Evolutionary conservation across 2,329 filamentous ascomycete genomes (phyloP), one percentile per base, ranked within the genome.

Genomic region (Botryotinia narcissicola): DNA sequence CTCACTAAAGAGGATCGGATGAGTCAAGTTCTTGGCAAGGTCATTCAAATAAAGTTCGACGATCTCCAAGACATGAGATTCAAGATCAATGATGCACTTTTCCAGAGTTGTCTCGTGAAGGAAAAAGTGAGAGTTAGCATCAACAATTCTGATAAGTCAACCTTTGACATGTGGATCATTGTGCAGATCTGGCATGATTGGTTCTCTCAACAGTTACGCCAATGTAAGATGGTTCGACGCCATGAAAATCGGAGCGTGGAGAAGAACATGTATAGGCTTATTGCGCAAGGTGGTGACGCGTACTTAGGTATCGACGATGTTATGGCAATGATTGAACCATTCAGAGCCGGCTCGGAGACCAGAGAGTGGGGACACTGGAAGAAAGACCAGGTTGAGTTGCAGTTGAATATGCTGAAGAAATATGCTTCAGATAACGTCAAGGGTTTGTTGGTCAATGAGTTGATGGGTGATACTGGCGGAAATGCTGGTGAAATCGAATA

Each of bases 131-230:
- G 74, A 22, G 25, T 77, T 1, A 68, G 44, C 8, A 59, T 77
- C 6, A 44, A 29, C 18, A 48, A 46, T 1, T 12, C 70, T 4
- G 32, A 74, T 4, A 74, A 74, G 22, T 80, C 84, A 70, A 68
- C 80, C 5, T 74, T 72, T n/a, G 71, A 75, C n/a, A 62, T 74
- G 2, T 79, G 76, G 74, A 51, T 75, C 40, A 48, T 78, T 14
- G 75, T 75, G 7, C 74, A 76, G 40, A 37, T 74, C 8, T 80
- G 78, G 78, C 74, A 75, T 7, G 77, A 80, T 54, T 79, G 78
- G 78, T 77, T 79, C 62, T 63, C 66, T 12, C 40, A 57, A 70
- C 20, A 71, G 35, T 18, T 75, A 68, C 29, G 73, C 63, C 6
- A 70, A n/a, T 10, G 37, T 73, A 35, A 35, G 2, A 7, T 8